These are phyloP conservation scores for Pichia sp. DNA, from an alignment of 1,139 yeast genomes.

Conservation along the genomic window DNA sequence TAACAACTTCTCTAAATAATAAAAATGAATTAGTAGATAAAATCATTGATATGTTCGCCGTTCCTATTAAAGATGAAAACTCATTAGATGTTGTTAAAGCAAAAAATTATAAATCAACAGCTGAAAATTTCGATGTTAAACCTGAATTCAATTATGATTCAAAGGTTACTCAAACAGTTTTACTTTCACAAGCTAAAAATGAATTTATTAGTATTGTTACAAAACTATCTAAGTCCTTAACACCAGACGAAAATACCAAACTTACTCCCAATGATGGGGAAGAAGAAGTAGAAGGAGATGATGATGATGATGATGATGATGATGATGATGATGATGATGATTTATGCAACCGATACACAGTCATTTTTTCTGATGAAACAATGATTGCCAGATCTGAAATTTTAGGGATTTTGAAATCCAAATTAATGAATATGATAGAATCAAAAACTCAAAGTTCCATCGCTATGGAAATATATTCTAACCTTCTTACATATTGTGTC, in stretches of 20 bases:
- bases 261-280: background rate
- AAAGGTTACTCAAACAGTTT: background rate
- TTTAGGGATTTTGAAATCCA: constrained; percentile 21
- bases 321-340: background rate
- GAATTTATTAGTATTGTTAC: background rate
- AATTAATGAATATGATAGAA: background rate
- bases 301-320: background rate
- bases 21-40: background rate
- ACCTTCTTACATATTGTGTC: constrained; percentile 26
- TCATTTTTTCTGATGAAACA: background rate
- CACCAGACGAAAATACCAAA: background rate
- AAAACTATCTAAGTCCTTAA: background rate
- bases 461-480: constrained; percentile 21
- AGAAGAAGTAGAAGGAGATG: background rate
- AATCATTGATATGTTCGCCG: background rate
- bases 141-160: background rate
- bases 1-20: background rate
- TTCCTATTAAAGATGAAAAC: background rate
- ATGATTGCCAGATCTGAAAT: constrained; percentile 9
- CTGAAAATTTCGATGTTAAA: background rate
- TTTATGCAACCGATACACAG: background rate
- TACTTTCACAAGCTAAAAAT: background rate
- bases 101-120: background rate
- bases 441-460: background rate
- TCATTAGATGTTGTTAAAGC: background rate